phyloP scores from a whole-genome alignment of 352 stramenopile species.

The Phytophthora brassicae region DNA sequence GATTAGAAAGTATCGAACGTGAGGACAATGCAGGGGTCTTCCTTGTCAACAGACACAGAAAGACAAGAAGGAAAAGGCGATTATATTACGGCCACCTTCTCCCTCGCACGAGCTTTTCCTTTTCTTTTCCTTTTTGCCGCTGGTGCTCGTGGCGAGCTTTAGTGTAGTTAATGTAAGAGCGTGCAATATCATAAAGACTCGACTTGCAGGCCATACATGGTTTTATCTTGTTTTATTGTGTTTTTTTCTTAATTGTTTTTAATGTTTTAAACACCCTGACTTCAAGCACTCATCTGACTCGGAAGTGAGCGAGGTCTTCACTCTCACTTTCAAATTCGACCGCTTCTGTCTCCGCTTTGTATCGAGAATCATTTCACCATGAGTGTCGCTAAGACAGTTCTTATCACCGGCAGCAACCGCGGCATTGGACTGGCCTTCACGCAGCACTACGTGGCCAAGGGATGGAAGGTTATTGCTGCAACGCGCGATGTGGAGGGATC shows the following conservation, averaged over 20 bases:
- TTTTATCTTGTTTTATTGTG: neutral
- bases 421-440: conserved; percentile 55
- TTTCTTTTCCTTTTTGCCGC: conserved; percentile 30
- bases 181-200: conserved; percentile 36
- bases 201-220: conserved; percentile 10
- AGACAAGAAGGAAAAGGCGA: conserved; percentile 13
- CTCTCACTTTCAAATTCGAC: conserved; percentile 13
- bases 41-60: conserved; percentile 1
- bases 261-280: too few species aligned
- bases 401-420: conserved; percentile 64
- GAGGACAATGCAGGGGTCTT: conserved; percentile 6
- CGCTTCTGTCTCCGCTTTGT: neutral
- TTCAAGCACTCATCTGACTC: too few species aligned
- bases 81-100: conserved; percentile 9
- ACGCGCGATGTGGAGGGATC: conserved; percentile 41
- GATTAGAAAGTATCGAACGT: conserved; percentile 10
- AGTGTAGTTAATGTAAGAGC: conserved; percentile 46
- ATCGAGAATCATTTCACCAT: conserved; percentile 2
- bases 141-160: conserved; percentile 32
- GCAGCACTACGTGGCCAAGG: conserved; percentile 41
- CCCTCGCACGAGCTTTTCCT: conserved; percentile 18
- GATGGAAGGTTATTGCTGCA: conserved; percentile 57
- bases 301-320: too few species aligned
- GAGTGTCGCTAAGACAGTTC: conserved; percentile 42
- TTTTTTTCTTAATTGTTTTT: too few species aligned